phyloP scores from a whole-genome alignment of 2,329 filamentous ascomycete species.

The Fusarium poae region DNA sequence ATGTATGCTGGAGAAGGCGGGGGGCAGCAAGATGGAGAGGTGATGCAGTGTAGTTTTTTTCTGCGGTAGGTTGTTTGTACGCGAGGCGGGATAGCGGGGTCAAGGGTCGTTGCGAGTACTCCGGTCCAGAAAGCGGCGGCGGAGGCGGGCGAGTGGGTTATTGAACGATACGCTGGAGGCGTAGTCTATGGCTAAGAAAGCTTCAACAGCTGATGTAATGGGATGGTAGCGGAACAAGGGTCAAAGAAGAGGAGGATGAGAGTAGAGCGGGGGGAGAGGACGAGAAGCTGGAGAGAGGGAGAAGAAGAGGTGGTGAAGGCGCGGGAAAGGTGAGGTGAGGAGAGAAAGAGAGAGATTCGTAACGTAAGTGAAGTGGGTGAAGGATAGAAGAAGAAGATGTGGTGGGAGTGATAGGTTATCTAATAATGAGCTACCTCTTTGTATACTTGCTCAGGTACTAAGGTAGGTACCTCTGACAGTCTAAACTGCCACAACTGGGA shows the following conservation, averaged over 20 bases:
- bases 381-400: conserved; percentile 37
- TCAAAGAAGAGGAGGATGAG: conserved; percentile 42
- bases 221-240: conserved; percentile 40
- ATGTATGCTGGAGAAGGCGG: conserved; percentile 39
- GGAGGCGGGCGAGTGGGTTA: conserved; percentile 38
- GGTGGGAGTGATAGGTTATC: conserved; percentile 35
- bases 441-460: conserved; percentile 1
- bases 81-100: conserved; percentile 53
- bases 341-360: conserved; percentile 49
- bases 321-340: conserved; percentile 51
- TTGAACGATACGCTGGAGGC: conserved; percentile 40
- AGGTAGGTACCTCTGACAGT: conserved; percentile 8
- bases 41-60: conserved; percentile 49
- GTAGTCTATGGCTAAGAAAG: conserved; percentile 37
- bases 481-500: conserved; percentile 2
- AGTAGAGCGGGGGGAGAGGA: conserved; percentile 46
- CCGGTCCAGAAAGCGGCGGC: conserved; percentile 41
- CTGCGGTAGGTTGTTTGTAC: conserved; percentile 48
- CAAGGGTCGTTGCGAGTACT: conserved; percentile 50
- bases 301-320: conserved; percentile 42
- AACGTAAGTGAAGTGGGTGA: conserved; percentile 47
- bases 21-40: conserved; percentile 40
- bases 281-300: conserved; percentile 35
- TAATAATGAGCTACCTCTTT: conserved; percentile 9
- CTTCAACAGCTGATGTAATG: conserved; percentile 37